These are phyloP conservation scores for Citrus reticulata DNA, from an alignment of 345 rosid genomes.

Conservation along the genomic window DNA sequence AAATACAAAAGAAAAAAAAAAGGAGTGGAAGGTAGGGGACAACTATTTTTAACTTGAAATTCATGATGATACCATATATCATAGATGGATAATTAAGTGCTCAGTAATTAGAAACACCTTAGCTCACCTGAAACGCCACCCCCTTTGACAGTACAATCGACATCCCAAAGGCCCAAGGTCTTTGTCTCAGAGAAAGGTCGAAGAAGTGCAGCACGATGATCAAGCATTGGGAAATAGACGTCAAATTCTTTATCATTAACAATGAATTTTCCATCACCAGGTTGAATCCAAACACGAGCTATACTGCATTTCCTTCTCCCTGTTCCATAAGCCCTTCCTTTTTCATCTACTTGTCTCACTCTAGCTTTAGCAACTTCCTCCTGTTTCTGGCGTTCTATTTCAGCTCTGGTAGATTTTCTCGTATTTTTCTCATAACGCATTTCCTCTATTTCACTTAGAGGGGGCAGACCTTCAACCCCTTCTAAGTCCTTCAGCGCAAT, in stretches of 20 bases:
- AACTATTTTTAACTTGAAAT: neutral
- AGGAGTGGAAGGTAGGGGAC: too few relatives aligned
- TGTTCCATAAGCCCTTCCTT: conserved; percentile 94
- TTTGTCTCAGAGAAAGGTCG: conserved; percentile 95
- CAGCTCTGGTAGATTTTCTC: conserved; percentile 66
- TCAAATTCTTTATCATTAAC: conserved; percentile 83
- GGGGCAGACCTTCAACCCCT: conserved; percentile 82
- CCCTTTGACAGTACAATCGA: conserved; percentile 82
- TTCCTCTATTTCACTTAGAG: conserved; percentile 77
- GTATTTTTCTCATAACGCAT: conserved; percentile 64
- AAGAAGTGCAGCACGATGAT: conserved; percentile 90
- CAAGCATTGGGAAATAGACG: conserved; percentile 92
- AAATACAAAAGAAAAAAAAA: neutral
- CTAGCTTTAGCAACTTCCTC: conserved; percentile 83
- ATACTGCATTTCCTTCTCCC: conserved; percentile 94
- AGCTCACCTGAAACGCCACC: conserved; percentile 84
- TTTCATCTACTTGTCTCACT: conserved; percentile 80
- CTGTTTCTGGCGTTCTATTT: conserved; percentile 83
- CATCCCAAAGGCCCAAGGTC: conserved; percentile 94
- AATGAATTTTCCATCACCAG: conserved; percentile 76
- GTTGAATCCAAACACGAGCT: conserved; percentile 91
- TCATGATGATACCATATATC: neutral
- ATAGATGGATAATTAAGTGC: neutral
- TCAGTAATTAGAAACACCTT: neutral
- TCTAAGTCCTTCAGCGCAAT: conserved; percentile 84